These are phyloP conservation scores for Pichia inconspicua DNA, from an alignment of 1,139 yeast species.

Conservation along the genomic window DNA sequence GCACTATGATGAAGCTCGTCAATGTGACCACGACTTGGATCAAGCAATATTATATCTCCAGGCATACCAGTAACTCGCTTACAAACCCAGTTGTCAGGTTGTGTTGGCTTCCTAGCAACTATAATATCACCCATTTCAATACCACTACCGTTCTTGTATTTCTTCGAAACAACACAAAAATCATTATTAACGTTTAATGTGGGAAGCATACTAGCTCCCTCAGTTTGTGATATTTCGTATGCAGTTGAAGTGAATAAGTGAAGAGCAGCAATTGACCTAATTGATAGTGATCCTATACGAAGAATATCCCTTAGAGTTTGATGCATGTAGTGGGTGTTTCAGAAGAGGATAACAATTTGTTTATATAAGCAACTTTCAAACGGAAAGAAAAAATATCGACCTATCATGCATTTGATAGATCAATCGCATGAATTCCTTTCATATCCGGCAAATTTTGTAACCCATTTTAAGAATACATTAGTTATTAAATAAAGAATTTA, in stretches of 20 bases:
- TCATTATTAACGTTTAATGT: constrained; percentile 70
- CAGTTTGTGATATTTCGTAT: constrained; percentile 43
- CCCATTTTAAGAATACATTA: no score
- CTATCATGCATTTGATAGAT: no score
- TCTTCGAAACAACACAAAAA: constrained; percentile 71
- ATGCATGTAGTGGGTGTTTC: background rate
- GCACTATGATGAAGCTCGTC: constrained; percentile 9
- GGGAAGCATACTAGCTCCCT: constrained; percentile 95
- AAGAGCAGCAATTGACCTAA: constrained; percentile 23
- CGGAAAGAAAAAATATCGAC: no score
- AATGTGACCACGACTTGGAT: constrained; percentile 52
- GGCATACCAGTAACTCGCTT: constrained; percentile 95
- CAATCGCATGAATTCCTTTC: no score
- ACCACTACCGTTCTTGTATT: constrained; percentile 48
- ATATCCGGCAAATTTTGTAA: no score
- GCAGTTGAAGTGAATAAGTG: constrained; percentile 22
- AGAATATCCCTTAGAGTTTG: constrained; percentile 8
- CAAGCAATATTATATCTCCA: constrained; percentile 74
- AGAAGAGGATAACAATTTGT: background rate
- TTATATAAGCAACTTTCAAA: no score
- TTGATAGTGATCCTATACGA: constrained; percentile 19
- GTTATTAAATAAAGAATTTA: background rate
- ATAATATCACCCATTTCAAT: constrained; percentile 78
- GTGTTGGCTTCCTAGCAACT: constrained; percentile 86
- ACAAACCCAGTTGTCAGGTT: constrained; percentile 79